A percentile compares a stretch with the other conserved stretches of the same genome.
These are phyloP conservation scores for Stenocarpella maydis DNA, from an alignment of 2,329 filamentous ascomycete species.

Conservation along the genomic window DNA sequence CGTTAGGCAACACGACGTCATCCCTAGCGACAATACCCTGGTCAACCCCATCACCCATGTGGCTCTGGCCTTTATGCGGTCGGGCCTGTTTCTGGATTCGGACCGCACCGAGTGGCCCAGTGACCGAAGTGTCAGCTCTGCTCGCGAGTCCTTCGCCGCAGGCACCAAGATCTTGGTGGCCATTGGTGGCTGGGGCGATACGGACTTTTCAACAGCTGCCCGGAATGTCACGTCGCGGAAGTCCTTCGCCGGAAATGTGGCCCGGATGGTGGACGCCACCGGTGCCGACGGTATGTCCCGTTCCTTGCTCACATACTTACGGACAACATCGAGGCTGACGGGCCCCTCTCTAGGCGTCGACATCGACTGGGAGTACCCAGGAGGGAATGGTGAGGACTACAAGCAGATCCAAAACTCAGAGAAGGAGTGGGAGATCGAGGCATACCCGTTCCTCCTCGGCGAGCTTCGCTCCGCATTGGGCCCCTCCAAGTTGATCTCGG, in stretches of 20 bases:
- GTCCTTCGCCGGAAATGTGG: slow-evolving; percentile 70
- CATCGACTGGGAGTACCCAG: slow-evolving; percentile 72
- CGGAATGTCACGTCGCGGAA: slow-evolving; percentile 58
- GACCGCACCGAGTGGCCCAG: slow-evolving; percentile 55
- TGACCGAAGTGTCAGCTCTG: slow-evolving; percentile 59
- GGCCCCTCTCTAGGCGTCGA: slow-evolving; percentile 53
- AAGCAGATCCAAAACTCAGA: slow-evolving; percentile 65
- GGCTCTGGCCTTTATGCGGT: slow-evolving; percentile 65
- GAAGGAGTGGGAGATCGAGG: slow-evolving; percentile 67
- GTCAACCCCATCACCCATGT: slow-evolving; percentile 61
- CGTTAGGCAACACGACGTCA: slow-evolving; percentile 55
- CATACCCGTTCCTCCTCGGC: slow-evolving; percentile 67
- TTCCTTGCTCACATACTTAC: neutral
- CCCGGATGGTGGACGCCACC: slow-evolving; percentile 65
- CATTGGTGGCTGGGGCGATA: slow-evolving; percentile 78
- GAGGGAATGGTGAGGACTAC: slow-evolving; percentile 75
- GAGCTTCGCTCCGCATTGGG: slow-evolving; percentile 67
- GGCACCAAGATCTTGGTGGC: slow-evolving; percentile 73
- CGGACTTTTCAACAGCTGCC: slow-evolving; percentile 68
- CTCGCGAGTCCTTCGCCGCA: slow-evolving; percentile 56
- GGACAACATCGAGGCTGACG: slow-evolving; percentile 31
- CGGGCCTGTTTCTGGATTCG: slow-evolving; percentile 58
- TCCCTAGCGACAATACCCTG: slow-evolving; percentile 49
- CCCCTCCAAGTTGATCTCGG: slow-evolving; percentile 66
- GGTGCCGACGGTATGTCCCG: slow-evolving; percentile 68